Evolutionary conservation across 768 basidiomycete species (phyloP), one percentile per base, ranked within the genome.

Genomic region (Strobilomyces dryophilus): DNA sequence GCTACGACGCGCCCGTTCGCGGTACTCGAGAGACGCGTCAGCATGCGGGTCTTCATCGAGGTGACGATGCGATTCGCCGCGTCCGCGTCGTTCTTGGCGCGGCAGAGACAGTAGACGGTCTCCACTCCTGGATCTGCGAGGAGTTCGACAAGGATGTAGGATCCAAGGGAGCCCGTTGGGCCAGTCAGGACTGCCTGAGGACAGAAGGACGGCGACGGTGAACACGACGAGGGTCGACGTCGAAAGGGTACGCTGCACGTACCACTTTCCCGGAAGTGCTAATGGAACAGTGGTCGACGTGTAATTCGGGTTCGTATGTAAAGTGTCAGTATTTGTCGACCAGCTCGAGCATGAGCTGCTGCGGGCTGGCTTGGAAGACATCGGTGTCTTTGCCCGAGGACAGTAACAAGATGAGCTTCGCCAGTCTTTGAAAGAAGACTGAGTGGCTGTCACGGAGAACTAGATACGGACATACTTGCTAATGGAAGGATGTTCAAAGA

Each of bases 91-190:
- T 72, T 67, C 37, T 69, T 66, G 21, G 79, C 80, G 50, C 82
- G 75, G 29, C 75, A 79, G 3, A 82, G 70, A 62, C 77, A 79
- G 53, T 79, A 74, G 29, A 83, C 73, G 10, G 68, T 73, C 35
- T 56, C 56, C 32, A 82, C 76, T 1, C 62, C 49, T 0, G 71
- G 55, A 6, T 66, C 67, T 6, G 65, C 58, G 4, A 76, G 65
- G 2, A 82, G 67, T 45, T 76, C 72, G 32, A 72, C 66, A n/a
- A 83, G 72, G 12, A 81, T 72, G 51, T 80, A 75, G 2, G 79
- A 79, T 9, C 82, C 82, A 3, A 81, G 72, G 2, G 78, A 79
- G 1, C 80, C 81, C 5, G 80, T 80, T 0, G 73, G 76, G 5
- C 80, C 81, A 0, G 80, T 81, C 34, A 82, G 67, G 5, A 82